Evolutionary conservation across 495 filamentous ascomycete genomes (phyloP).

Genomic region (Bryoglossum gracile): DNA sequence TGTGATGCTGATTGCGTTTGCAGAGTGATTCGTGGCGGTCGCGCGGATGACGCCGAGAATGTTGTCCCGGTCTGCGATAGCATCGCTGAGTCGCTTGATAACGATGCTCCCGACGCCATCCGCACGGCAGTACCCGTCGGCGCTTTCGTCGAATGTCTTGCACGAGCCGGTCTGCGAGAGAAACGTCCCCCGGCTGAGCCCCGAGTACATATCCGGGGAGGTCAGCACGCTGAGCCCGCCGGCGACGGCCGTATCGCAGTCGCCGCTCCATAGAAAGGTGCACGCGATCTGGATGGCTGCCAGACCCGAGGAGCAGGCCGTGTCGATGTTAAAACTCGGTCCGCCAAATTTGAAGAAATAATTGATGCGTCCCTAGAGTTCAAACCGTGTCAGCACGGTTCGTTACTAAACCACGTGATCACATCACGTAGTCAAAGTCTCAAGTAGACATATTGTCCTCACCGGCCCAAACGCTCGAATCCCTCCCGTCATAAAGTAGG

Average conservation of each 20-base stretch:
- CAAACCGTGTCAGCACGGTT: slow-evolving; percentile 89
- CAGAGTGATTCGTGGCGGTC: slow-evolving; percentile 68
- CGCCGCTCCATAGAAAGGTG: slow-evolving; percentile 62
- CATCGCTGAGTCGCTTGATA: slow-evolving; percentile 70
- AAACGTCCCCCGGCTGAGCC: slow-evolving; percentile 31
- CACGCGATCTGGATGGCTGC: slow-evolving; percentile 63
- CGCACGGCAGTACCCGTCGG: slow-evolving; percentile 69
- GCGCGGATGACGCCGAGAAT: slow-evolving; percentile 62
- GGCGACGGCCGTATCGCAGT: slow-evolving; percentile 36
- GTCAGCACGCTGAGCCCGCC: slow-evolving; percentile 35
- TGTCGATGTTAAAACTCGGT: slow-evolving; percentile 69
- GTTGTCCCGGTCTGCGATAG: slow-evolving; percentile 62
- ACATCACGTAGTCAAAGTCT: no score
- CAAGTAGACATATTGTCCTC: no score
- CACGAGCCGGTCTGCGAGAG: slow-evolving; percentile 37
- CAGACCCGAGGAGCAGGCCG: slow-evolving; percentile 76
- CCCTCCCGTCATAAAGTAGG: slow-evolving; percentile 86
- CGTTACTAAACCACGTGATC: no score
- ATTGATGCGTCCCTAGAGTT: slow-evolving; percentile 67
- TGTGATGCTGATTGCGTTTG: slow-evolving; percentile 74
- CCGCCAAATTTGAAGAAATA: slow-evolving; percentile 50
- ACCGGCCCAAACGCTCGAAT: slow-evolving; percentile 78
- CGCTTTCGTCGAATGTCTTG: slow-evolving; percentile 64
- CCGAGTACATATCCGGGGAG: slow-evolving; percentile 51
- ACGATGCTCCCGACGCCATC: slow-evolving; percentile 66